Evolutionary conservation across 495 filamentous ascomycete species (phyloP), one percentile per base, ranked within the genome.

Genomic region (Penicillium longicatenatum): DNA sequence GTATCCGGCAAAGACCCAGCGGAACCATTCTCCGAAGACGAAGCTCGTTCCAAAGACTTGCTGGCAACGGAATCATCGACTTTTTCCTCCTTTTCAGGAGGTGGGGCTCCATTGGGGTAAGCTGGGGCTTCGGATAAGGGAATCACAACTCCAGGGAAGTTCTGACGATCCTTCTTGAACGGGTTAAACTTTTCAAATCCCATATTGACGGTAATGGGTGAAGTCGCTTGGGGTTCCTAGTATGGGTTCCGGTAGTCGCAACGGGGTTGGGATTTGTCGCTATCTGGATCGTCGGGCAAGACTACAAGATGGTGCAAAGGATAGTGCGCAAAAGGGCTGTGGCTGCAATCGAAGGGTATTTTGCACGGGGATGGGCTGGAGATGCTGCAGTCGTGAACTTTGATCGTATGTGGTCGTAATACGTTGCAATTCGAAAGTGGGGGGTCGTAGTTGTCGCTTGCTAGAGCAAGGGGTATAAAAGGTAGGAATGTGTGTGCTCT

Each of bases 61-160:
- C 61, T 60, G 33, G 63, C 60, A 29, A 54, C 52, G 26, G 63
- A 68, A 26, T 67, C 65, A 21, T 68, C 61, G 47, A 56, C 33
- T 33, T 65, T 57, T 54, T 43, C 37, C 43, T 69, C 71, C 39
- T 74, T 70, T 37, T 76, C 61, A 16, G 47, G 8, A 14, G 51
- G 55, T 31, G 67, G 44, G 35, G 55, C 48, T 20, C 70, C 42
- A 8, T 66, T 70, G 29, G 60, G 55, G 55, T 71, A 71, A 26
- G 66, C 71, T 12, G 71, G 68, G 17, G 71, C 75, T 54, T 75
- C 65, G n/a, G 75, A 65, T 41, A 86, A 67, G 11, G 82, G 81
- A 2, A 84, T 72, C 17, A 82, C 75, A n/a, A 83, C 80, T 12
- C 76, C 74, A 1, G 77, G 73, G 62, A 80, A 82, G 35, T 79